A percentile compares a stretch with the other conserved stretches of the same genome.
Conservation (phyloP, 2,329 filamentous ascomycete species). For the Ophiocordyceps camponoti-leonardi region DNA sequence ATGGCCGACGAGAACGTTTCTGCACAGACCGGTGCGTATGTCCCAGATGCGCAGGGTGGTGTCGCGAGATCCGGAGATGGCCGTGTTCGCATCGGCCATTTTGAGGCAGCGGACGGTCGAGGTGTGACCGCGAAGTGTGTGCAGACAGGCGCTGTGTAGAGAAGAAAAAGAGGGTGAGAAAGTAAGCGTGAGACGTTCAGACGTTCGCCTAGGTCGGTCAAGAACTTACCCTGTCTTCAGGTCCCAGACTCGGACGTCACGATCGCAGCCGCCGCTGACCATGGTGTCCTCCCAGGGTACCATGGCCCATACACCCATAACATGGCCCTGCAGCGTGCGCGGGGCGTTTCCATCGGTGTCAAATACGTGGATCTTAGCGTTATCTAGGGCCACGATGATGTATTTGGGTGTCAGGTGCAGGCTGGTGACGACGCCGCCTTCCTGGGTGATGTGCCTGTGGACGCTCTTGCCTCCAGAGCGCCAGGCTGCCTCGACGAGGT, state of each 20-base stretch:
- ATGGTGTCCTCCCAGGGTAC: constrained; percentile 92
- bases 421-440: constrained; percentile 93
- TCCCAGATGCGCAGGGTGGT: constrained; percentile 94
- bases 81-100: constrained; percentile 87
- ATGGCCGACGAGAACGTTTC: constrained; percentile 83
- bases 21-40: constrained; percentile 70
- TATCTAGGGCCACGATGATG: constrained; percentile 93
- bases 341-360: constrained; percentile 79
- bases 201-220: not conserved
- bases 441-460: constrained; percentile 78
- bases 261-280: constrained; percentile 90
- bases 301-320: constrained; percentile 99
- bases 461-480: constrained; percentile 75
- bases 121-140: constrained; percentile 83
- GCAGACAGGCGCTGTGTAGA: constrained; percentile 39
- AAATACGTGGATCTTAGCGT: constrained; percentile 97
- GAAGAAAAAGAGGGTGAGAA: not conserved
- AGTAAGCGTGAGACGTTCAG: not conserved
- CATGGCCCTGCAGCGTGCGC: constrained; percentile 80
- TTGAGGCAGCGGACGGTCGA: constrained; percentile 94
- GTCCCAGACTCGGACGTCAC: constrained; percentile 94
- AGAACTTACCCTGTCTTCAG: constrained; percentile 66
- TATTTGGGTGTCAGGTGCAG: constrained; percentile 88
- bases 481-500: constrained; percentile 95
- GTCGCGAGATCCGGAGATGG: constrained; percentile 90